These are phyloP conservation scores for Phaeotremella skinneri DNA, from an alignment of 768 basidiomycete genomes.

Conservation along the genomic window DNA sequence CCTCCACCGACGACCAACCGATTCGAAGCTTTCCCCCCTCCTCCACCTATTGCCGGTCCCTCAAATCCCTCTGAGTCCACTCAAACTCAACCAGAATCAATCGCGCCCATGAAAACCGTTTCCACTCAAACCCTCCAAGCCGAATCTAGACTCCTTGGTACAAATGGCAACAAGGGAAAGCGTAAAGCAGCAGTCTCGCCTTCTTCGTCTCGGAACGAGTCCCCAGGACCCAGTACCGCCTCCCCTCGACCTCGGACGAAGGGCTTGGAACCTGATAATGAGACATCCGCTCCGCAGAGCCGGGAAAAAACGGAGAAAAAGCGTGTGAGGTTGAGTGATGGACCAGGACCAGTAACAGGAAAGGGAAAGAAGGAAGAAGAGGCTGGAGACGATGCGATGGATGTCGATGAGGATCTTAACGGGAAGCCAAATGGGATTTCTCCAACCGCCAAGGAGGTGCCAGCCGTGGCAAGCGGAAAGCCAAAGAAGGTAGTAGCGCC, in stretches of 20 bases:
- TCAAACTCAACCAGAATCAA: conserved; percentile 6
- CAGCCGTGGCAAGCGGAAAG: conserved; percentile 10
- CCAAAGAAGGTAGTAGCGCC: conserved; percentile 1
- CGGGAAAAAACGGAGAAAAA: conserved; percentile 5
- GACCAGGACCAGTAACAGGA: not conserved
- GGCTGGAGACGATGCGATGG: conserved; percentile 1
- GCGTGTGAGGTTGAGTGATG: conserved; percentile 2
- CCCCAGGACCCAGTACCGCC: conserved; percentile 10
- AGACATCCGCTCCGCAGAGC: conserved; percentile 4
- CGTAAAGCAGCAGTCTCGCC: conserved; percentile 15
- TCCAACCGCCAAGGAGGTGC: not conserved
- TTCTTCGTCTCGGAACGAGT: conserved; percentile 12
- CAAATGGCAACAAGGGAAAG: conserved; percentile 13
- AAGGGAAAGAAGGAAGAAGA: conserved; percentile 4
- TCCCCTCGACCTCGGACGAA: conserved; percentile 17
- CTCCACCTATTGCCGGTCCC: conserved; percentile 18
- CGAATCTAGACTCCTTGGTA: not conserved
- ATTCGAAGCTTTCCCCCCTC: conserved; percentile 33
- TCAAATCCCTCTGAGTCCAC: conserved; percentile 5
- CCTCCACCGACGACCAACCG: conserved; percentile 26
- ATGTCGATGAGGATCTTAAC: conserved; percentile 14
- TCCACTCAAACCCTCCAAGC: not conserved
- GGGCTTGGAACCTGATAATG: conserved; percentile 9
- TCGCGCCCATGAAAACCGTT: not conserved
- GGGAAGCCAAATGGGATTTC: not conserved